Conservation (phyloP, 805 yeast genomes). For the Isabelozyma heimii region DNA sequence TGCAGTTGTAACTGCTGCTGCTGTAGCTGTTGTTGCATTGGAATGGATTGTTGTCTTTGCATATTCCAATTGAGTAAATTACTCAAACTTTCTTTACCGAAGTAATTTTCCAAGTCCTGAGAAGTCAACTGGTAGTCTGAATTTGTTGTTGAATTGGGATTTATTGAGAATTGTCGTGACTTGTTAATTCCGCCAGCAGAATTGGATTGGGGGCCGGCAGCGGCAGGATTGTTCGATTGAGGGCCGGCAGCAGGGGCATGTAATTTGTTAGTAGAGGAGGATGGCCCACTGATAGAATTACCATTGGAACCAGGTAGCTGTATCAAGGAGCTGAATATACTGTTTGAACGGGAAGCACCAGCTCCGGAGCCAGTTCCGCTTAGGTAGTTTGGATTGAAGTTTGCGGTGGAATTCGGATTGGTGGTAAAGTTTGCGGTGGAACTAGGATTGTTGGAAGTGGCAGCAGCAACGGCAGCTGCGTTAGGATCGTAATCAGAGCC, state of each 20-base stretch:
- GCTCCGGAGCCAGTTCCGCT: neutral
- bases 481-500: constrained; percentile 1
- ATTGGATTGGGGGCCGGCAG: constrained; percentile 1
- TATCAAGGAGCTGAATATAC: constrained; percentile 37
- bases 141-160: constrained; percentile 7
- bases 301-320: constrained; percentile 35
- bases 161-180: constrained; percentile 17
- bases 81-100: constrained; percentile 32
- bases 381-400: constrained; percentile 6
- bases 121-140: constrained; percentile 18
- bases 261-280: constrained; percentile 1
- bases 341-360: constrained; percentile 29
- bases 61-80: constrained; percentile 26
- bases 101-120: constrained; percentile 31
- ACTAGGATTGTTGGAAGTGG: neutral
- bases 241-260: neutral
- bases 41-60: constrained; percentile 8
- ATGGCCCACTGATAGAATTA: constrained; percentile 31
- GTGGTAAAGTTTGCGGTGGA: constrained; percentile 1
- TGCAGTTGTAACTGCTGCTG: constrained; percentile 2
- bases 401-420: constrained; percentile 2
- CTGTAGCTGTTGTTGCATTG: constrained; percentile 4
- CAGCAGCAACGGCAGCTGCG: constrained; percentile 14
- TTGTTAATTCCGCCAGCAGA: constrained; percentile 9
- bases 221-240: neutral